phyloP scores from a whole-genome alignment of 768 basidiomycete genomes.

The Boletus coccyginus region DNA sequence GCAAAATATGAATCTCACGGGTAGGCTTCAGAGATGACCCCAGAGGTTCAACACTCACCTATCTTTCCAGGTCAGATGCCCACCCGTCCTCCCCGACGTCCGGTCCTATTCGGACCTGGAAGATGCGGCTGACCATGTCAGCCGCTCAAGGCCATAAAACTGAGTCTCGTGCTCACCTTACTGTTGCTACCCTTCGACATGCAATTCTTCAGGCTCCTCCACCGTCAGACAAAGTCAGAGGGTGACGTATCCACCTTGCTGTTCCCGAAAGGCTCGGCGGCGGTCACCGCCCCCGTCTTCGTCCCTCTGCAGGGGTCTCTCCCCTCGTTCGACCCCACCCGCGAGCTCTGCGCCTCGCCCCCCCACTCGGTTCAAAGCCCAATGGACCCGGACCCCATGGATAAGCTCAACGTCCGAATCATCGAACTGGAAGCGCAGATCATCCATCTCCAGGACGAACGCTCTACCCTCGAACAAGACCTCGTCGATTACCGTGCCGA shows the following conservation, averaged over 20 bases:
- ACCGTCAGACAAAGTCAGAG: slow-evolving; percentile 49
- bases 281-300: slow-evolving; percentile 20
- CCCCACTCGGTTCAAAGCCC: background rate
- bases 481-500: slow-evolving; percentile 27
- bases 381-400: background rate
- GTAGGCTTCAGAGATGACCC: too few relatives aligned
- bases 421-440: slow-evolving; percentile 15
- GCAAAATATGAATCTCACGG: too few relatives aligned
- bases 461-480: slow-evolving; percentile 23
- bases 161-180: background rate
- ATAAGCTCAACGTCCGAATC: slow-evolving; percentile 6
- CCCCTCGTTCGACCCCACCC: slow-evolving; percentile 24
- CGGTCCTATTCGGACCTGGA: background rate
- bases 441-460: slow-evolving; percentile 12
- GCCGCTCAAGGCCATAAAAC: slow-evolving; percentile 20
- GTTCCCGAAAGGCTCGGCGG: background rate
- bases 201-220: slow-evolving; percentile 48
- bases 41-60: too few relatives aligned
- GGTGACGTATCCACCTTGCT: slow-evolving; percentile 33
- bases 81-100: background rate
- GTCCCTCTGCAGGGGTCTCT: slow-evolving; percentile 19
- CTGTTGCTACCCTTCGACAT: slow-evolving; percentile 23
- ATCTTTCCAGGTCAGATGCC: background rate
- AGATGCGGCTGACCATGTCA: slow-evolving; percentile 16
- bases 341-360: slow-evolving; percentile 19